Conservation (phyloP, 805 yeast species). For the Zygoascus biomembranicola region DNA sequence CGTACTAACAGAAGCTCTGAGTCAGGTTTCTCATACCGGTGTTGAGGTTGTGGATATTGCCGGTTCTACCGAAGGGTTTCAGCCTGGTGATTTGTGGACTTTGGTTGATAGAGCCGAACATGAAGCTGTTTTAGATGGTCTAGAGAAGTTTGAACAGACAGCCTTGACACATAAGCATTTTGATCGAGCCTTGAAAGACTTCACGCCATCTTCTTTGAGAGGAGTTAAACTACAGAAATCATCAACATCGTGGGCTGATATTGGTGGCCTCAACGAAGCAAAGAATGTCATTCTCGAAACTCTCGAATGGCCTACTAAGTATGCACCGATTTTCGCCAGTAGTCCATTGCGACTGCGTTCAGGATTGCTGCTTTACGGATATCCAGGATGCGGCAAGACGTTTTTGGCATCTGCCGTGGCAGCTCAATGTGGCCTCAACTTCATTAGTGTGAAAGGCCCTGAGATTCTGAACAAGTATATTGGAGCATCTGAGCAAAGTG, state of each 20-base stretch:
- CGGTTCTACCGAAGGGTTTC: conserved; percentile 76
- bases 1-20: conserved; percentile 39
- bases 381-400: conserved; percentile 97
- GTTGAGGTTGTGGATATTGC: conserved; percentile 44
- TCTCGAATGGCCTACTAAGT: conserved; percentile 93
- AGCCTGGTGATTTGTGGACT: conserved; percentile 71
- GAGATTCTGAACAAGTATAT: conserved; percentile 91
- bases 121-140: conserved; percentile 23
- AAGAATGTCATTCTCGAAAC: conserved; percentile 76
- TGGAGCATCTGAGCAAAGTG: conserved; percentile 95
- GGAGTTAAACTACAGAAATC: conserved; percentile 83
- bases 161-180: conserved; percentile 33
- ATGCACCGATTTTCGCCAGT: conserved; percentile 86
- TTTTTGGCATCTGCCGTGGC: conserved; percentile 89
- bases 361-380: conserved; percentile 85
- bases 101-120: conserved; percentile 53
- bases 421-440: conserved; percentile 86
- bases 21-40: conserved; percentile 26
- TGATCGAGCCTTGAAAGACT: conserved; percentile 53
- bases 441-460: conserved; percentile 91
- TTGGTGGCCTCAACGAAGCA: conserved; percentile 79
- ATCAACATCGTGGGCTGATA: conserved; percentile 69
- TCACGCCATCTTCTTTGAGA: conserved; percentile 70
- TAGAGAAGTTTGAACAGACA: conserved; percentile 2
- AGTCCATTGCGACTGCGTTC: conserved; percentile 85